Conservation (phyloP, 495 filamentous ascomycete genomes). For the Talaromyces thailandensis region DNA sequence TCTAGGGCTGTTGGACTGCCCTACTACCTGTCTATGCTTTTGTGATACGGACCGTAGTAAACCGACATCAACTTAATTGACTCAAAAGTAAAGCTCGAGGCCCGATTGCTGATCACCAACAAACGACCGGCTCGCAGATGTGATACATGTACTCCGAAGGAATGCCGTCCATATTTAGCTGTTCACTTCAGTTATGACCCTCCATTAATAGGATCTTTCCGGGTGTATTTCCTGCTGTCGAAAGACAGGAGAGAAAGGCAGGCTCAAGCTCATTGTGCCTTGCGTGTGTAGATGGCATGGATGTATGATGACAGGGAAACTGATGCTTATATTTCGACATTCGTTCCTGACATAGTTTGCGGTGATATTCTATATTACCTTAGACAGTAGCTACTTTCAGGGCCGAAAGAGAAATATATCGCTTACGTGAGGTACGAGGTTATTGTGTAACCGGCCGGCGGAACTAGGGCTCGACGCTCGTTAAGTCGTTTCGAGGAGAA, state of each 20-base stretch:
- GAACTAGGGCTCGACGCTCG: not conserved
- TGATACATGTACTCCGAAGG: not conserved
- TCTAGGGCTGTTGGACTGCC: too few species aligned
- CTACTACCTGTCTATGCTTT: too few species aligned
- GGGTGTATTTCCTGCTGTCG: not conserved
- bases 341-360: too few species aligned
- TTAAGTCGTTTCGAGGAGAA: too few species aligned
- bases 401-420: not conserved
- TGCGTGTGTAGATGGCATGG: not conserved
- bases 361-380: too few species aligned
- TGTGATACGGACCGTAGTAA: too few species aligned
- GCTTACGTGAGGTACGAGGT: not conserved
- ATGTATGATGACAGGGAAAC: not conserved
- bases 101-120: not conserved
- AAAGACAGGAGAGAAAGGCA: not conserved
- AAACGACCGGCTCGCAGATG: not conserved
- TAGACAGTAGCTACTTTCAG: too few species aligned
- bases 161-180: not conserved
- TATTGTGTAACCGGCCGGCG: not conserved
- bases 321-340: not conserved
- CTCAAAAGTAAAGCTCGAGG: not conserved
- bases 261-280: not conserved
- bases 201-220: not conserved
- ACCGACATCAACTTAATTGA: too few species aligned
- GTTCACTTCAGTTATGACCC: not conserved